Percentiles rank a stretch among this genome's conserved stretches.
Conservation (phyloP, 371 early-diverging fungal species). For the Entomophthora muscae region DNA sequence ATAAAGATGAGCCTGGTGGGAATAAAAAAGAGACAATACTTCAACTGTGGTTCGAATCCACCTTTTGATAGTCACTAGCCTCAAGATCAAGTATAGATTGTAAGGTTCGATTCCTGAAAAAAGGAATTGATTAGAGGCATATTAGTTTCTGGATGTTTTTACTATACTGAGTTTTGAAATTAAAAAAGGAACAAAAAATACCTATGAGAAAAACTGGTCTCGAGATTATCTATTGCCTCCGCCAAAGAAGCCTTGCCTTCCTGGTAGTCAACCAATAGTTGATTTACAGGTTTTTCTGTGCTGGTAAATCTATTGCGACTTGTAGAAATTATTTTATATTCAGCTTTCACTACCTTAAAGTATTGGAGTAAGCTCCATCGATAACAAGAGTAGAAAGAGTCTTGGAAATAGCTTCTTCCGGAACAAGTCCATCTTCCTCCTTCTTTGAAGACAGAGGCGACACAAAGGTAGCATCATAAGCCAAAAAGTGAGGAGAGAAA, state of each 20-base stretch:
- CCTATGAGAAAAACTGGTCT: background rate
- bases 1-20: too few species aligned
- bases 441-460: background rate
- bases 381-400: background rate
- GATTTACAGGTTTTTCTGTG: background rate
- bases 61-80: background rate
- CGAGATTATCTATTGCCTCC: background rate
- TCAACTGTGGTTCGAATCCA: too few species aligned
- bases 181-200: too few species aligned
- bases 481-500: background rate
- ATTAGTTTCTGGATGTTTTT: too few species aligned
- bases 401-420: background rate
- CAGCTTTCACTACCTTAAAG: background rate
- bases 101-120: background rate
- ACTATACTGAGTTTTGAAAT: too few species aligned
- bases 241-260: background rate
- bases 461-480: background rate
- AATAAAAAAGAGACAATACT: too few species aligned
- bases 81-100: background rate
- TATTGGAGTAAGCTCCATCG: background rate
- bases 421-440: background rate
- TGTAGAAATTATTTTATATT: too few species aligned
- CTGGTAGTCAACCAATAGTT: background rate
- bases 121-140: too few species aligned
- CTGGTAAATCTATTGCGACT: too few species aligned